Base-by-base conservation (phyloP, 1,284 basidiomycete genomes). In the Neonothopanus nambi region DNA sequence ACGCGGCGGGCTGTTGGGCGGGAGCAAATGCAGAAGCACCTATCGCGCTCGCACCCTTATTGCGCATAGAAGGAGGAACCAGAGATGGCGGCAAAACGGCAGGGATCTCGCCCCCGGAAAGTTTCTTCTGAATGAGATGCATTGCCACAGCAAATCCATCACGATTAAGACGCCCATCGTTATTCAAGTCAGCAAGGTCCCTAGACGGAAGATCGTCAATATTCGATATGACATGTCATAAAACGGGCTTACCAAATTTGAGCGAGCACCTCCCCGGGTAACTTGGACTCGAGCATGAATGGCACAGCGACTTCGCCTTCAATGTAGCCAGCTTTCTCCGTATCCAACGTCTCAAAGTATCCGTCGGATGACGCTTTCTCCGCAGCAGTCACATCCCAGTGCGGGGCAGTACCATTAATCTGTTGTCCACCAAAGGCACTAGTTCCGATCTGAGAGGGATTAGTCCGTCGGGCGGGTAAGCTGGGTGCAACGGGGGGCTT, bases 121-220 rank as follows among this genome's bases (percentile, higher is more conserved):
- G 74, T 67, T 89, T 94, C 61, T 82, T 81, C 69, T 94, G 92
- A 65, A 99, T 98, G 44, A 99, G 81, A 70, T 96, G 85, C 87
- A 98, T 89, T 3, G 95, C 97, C 39, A 99, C 89, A 2, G 97
- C 96, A 69, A 99, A 99, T 24, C 95, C 93, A 56, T 98, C 96
- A 50, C 87, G 83, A 20, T 88, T 93, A 38, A 99, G 79, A 45
- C 81, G 82, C 4, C 97, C 97, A 59, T 95, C 89, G 59, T 92
- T 91, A 50, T 90, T 86, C 36, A 98, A 80, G 66, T 99, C 97
- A 21, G 95, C 81, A 15, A 99, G 82, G 68, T 99, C 97, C 94
- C 93, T 95, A 13, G 7, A 37, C 42, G 37, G 38, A 23, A 51
- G 44, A 58, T 61, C 53, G 59, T 47, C 40, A 37, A 54, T 48